Evolutionary conservation across 2,329 filamentous ascomycete species (phyloP).

Genomic region (Nothophaeocryptopus gaeumannii): DNA sequence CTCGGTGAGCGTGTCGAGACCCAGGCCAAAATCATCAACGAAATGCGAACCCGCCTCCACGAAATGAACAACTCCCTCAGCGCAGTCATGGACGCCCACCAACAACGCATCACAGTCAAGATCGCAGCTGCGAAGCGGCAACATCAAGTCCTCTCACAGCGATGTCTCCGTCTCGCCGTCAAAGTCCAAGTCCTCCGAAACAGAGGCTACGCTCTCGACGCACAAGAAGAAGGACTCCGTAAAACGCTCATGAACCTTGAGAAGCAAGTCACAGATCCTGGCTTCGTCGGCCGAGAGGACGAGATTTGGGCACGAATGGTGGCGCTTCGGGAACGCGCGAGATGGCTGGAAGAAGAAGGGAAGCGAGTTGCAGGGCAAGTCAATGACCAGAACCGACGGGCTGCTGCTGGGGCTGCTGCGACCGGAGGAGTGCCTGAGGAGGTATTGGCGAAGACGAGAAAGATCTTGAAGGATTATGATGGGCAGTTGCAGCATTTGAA

Average conservation of each 20-base stretch:
- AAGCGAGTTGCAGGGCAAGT: constrained; percentile 59
- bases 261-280: constrained; percentile 69
- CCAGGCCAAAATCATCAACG: constrained; percentile 66
- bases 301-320: constrained; percentile 84
- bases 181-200: constrained; percentile 79
- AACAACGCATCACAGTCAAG: constrained; percentile 71
- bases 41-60: constrained; percentile 70
- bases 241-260: constrained; percentile 68
- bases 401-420: constrained; percentile 47
- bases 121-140: constrained; percentile 69
- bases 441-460: constrained; percentile 68
- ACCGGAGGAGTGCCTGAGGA: constrained; percentile 63
- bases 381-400: constrained; percentile 40
- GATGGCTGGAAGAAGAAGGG: constrained; percentile 69
- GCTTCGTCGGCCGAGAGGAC: constrained; percentile 71
- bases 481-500: constrained; percentile 73
- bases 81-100: constrained; percentile 70
- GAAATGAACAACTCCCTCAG: constrained; percentile 74
- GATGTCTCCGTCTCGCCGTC: constrained; percentile 71
- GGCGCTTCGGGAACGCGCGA: constrained; percentile 68
- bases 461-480: constrained; percentile 80
- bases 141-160: constrained; percentile 69
- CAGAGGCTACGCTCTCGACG: constrained; percentile 74
- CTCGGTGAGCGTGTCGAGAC: constrained; percentile 69
- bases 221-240: constrained; percentile 74